phyloP scores from a whole-genome alignment of 257 asterid species.

The Solanum ossicruentum region DNA sequence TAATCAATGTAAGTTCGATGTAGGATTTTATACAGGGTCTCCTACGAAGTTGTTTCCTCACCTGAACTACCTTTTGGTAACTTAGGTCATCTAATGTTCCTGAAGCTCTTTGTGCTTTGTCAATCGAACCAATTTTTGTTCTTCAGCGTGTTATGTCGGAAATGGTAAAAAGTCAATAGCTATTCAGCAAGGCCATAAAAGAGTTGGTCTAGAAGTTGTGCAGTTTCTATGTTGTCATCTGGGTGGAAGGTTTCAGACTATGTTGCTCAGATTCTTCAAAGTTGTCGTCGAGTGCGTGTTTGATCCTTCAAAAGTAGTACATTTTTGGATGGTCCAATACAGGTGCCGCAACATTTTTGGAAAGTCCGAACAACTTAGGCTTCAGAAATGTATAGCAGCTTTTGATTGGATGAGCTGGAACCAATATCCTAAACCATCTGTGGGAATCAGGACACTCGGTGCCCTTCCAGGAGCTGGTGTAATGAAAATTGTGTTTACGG shows the following conservation, averaged over 20 bases:
- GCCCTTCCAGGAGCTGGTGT: neutral
- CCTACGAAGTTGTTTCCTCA: neutral
- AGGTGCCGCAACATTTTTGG: too few relatives aligned
- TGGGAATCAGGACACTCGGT: neutral
- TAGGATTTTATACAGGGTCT: neutral
- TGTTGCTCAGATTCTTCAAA: too few relatives aligned
- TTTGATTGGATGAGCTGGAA: neutral
- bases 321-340: too few relatives aligned
- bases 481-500: neutral
- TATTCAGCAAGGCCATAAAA: neutral
- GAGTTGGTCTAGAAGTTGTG: neutral
- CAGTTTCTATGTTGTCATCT: neutral
- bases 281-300: too few relatives aligned
- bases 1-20: neutral
- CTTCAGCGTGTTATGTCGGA: neutral
- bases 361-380: neutral
- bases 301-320: too few relatives aligned
- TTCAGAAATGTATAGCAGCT: neutral
- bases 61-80: neutral
- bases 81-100: neutral
- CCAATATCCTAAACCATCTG: neutral
- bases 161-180: neutral
- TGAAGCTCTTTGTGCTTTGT: neutral
- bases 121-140: neutral
- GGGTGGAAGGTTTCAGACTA: neutral